Evolutionary conservation across 2,329 filamentous ascomycete species (phyloP), one percentile per base, ranked within the genome.

Genomic region (Trichophyton schoenleinii): DNA sequence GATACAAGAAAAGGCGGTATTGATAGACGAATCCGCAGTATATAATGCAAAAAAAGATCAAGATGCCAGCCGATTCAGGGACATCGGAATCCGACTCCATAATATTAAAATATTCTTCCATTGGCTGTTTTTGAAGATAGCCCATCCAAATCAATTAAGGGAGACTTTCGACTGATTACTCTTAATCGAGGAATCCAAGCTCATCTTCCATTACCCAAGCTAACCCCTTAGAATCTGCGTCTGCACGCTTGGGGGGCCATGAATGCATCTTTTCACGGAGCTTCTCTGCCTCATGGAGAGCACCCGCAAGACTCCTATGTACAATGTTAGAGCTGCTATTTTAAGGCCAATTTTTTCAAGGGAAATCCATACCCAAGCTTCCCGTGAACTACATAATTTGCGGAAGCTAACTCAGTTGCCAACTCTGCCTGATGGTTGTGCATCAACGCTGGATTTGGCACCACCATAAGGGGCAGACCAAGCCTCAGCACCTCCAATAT

Each of bases 391-490:
- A 89, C 84, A 74, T 95, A 95, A 25, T 87, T 86, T 66, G 89
- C 83, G 25, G 79, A 76, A 36, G 87, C 83, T 61, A 97, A 81
- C 66, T 89, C 86, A 58, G 85, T 79, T 0, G 92, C 92, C 60
- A 99, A 81, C 72, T 97, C 90, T 20, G 84, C 81, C 74, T 99
- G 94, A 71, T 99, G 94, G 68, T 99, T 92, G 69, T 95, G 86
- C 67, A 96, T 81, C 0, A 99, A 81, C 5, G 79, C 78, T 1
- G 84, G 81, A 72, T 99, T 99, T 1, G 92, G 88, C 1, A 99
- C 91, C 0, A 96, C 89, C 58, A 99, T 81, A n/a, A 97, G 77
- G 2, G 89, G 86, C 0, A 91, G 78, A 13, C 84, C 82, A 59
- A 88, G 77, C 49, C 88, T 84, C 64, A 95, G 82, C 0, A 86